Percentiles rank a stretch among this genome's conserved stretches.
phyloP scores from a whole-genome alignment of 148 eudicot species.

The Rhododendron simsii region DNA sequence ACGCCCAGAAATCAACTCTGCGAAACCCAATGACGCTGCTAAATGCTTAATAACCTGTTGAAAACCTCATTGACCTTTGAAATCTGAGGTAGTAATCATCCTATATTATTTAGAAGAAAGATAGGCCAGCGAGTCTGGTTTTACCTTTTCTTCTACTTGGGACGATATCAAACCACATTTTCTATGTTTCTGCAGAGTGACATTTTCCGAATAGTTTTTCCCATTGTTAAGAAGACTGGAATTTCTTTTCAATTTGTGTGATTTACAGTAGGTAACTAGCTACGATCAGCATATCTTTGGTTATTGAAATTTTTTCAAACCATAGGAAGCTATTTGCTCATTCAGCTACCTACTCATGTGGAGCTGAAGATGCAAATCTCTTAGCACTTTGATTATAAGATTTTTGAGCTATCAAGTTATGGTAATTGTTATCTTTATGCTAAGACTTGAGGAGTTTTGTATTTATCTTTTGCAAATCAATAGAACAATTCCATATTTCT shows the following conservation, averaged over 20 bases:
- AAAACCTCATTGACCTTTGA: background rate
- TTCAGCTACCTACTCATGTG: background rate
- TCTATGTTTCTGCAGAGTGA: background rate
- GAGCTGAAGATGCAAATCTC: background rate
- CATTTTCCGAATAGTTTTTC: background rate
- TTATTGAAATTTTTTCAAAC: background rate
- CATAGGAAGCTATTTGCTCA: background rate
- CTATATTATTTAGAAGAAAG: background rate
- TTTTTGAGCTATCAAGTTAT: background rate
- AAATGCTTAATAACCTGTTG: background rate
- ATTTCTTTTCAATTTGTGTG: background rate
- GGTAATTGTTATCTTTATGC: background rate
- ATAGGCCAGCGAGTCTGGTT: background rate
- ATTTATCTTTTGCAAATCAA: background rate
- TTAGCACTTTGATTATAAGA: background rate
- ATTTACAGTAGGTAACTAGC: background rate
- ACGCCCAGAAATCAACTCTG: background rate
- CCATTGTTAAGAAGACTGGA: background rate
- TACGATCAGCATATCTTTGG: background rate
- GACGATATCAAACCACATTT: background rate
- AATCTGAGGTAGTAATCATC: background rate
- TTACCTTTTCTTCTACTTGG: background rate
- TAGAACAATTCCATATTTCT: background rate
- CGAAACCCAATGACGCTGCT: background rate
- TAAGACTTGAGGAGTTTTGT: background rate